Base-by-base conservation (phyloP, 1,284 basidiomycete species). In the Marasmius oreades region DNA sequence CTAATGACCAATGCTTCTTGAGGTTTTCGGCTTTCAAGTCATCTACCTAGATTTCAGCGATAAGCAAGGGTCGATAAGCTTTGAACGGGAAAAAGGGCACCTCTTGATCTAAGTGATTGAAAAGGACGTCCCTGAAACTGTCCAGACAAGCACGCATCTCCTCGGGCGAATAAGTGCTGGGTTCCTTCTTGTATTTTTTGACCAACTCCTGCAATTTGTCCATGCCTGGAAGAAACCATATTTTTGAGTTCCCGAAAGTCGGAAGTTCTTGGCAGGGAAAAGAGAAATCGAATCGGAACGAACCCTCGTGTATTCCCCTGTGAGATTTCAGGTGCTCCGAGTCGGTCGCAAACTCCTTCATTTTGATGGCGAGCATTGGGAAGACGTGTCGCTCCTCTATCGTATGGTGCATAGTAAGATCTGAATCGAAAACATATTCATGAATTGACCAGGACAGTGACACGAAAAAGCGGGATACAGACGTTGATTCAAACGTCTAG, bases 51-150 rank as follows among this genome's bases (percentile, higher is more conserved):
- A 42, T 55, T 52, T 34, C 50, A 16, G 26, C 33, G 31, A 54
- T 34, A 14, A 5, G 33, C 24, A 57, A 42, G 31, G 33, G 16
- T 57, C 51, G 54, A 14, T 8, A 20, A 22, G 42, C 45, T 18
- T 24, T 48, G 39, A 51, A 16, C 14, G 31, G 43, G 42, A 5
- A 64, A 67, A 31, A 10, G 28, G 28, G 48, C 58, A 85, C 86
- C 73, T 90, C 86, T 65, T 87, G 76, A 62, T 87, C 84, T 5
- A 90, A 73, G 68, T 89, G 87, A 22, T 65, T 68, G 69, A 88
- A 88, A n/a, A 90, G 70, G 6, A 86, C 81, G 26, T 81, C 81
- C 36, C 79, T 70, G 69, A 87, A 88, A 23, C 76, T 72, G 63
- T 89, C 86, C 59, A 89, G 71, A 62, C 82, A 84, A 1, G 62